Evolutionary conservation across 148 eudicot species (phyloP).

Genomic region (Euryodendron excelsum): DNA sequence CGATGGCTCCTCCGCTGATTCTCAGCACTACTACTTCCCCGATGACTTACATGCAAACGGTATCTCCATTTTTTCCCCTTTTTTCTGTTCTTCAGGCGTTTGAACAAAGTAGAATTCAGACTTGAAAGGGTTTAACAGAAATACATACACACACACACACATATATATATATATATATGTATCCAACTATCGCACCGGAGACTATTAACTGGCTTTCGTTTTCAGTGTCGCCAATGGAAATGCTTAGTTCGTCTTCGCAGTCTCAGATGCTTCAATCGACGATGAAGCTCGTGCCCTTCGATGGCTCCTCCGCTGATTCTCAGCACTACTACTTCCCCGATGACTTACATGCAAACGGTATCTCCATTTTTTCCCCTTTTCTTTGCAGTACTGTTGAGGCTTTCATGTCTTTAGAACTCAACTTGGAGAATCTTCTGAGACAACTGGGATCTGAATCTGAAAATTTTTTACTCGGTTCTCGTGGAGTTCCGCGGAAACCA

Average conservation of each 20-base stretch:
- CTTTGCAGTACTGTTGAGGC: neutral
- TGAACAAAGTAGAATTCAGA: neutral
- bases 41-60: slow-evolving; percentile 55
- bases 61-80: slow-evolving; percentile 8
- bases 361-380: neutral
- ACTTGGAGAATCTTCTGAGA: neutral
- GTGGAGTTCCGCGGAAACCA: neutral
- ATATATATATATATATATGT: neutral
- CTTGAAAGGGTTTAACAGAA: neutral
- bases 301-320: slow-evolving; percentile 23
- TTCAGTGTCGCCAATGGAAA: slow-evolving; percentile 46
- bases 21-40: slow-evolving; percentile 40
- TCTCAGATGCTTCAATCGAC: slow-evolving; percentile 20
- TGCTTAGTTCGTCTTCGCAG: slow-evolving; percentile 39
- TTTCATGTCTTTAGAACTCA: neutral
- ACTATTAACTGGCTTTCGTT: slow-evolving; percentile 49
- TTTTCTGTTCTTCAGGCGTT: neutral
- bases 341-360: slow-evolving; percentile 54
- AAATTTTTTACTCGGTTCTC: neutral
- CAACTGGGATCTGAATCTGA: neutral
- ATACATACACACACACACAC: neutral
- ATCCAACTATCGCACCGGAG: slow-evolving; percentile 18
- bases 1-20: slow-evolving; percentile 21
- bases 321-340: slow-evolving; percentile 44
- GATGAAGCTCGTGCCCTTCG: slow-evolving; percentile 14